Conservation (phyloP, 2,329 filamentous ascomycete genomes). For the Sporothrix phasma region DNA sequence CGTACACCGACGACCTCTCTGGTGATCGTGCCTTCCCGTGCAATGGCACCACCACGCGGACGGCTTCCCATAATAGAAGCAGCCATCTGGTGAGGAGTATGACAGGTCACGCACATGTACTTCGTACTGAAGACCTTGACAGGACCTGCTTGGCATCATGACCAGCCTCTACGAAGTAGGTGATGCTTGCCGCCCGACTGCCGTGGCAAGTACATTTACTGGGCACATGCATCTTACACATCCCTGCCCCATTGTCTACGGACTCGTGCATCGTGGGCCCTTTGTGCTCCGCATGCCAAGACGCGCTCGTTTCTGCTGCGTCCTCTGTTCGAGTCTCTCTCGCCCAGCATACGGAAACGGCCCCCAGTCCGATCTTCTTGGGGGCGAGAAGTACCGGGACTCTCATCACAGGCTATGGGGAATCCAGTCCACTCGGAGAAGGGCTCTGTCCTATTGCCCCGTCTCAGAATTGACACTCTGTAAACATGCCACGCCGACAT, state of each 20-base stretch:
- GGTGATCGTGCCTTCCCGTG: background rate
- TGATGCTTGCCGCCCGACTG: background rate
- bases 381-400: background rate
- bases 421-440: background rate
- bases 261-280: background rate
- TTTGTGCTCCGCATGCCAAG: background rate
- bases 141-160: background rate
- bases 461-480: background rate
- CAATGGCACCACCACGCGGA: background rate
- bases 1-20: background rate
- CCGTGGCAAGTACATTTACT: no score
- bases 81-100: no score
- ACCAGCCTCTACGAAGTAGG: background rate
- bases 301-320: background rate
- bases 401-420: background rate
- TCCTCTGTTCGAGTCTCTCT: background rate
- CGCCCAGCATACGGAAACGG: background rate
- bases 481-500: background rate
- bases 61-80: conserved; percentile 3
- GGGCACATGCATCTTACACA: no score
- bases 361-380: background rate
- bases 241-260: background rate
- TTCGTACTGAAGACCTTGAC: background rate
- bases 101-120: background rate
- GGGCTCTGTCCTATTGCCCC: background rate